These are phyloP conservation scores for Hymenochaete sp. DNA, from an alignment of 1,284 basidiomycete genomes.

Conservation along the genomic window DNA sequence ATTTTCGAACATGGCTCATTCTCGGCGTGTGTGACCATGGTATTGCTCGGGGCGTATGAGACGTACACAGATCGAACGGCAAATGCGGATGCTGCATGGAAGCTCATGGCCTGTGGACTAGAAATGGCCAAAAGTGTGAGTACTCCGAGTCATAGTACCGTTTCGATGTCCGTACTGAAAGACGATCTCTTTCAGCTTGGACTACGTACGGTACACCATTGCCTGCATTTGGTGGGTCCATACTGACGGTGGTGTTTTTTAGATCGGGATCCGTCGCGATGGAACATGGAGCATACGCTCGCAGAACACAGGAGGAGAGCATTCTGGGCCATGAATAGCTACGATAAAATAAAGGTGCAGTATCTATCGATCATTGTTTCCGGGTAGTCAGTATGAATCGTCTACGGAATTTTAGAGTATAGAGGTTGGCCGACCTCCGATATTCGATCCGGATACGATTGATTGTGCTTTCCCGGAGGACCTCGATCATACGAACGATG, in stretches of 20 bases:
- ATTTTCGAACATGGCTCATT: conserved; percentile 17
- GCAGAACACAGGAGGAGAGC: conserved; percentile 21
- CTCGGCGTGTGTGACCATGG: conserved; percentile 16
- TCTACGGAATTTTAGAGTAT: background rate
- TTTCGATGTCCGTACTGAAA: background rate
- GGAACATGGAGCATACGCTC: conserved; percentile 21
- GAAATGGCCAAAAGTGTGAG: conserved; percentile 24
- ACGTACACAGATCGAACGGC: conserved; percentile 2
- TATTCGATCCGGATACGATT: conserved; percentile 2
- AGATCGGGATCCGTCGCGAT: conserved; percentile 22
- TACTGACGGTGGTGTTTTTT: background rate
- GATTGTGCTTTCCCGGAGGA: conserved; percentile 14
- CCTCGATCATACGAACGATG: background rate
- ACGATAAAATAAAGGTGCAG: background rate
- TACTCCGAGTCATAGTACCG: background rate
- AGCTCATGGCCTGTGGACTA: conserved; percentile 21
- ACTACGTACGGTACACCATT: conserved; percentile 11
- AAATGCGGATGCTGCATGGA: conserved; percentile 20
- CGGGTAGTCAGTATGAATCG: conserved; percentile 7
- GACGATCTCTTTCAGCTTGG: conserved; percentile 13
- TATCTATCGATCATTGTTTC: background rate
- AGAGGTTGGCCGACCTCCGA: conserved; percentile 9
- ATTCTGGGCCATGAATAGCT: conserved; percentile 22
- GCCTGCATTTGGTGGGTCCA: background rate
- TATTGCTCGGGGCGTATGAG: conserved; percentile 11